Conservation (phyloP, 257 asterid species). For the Petunia secreta region DNA sequence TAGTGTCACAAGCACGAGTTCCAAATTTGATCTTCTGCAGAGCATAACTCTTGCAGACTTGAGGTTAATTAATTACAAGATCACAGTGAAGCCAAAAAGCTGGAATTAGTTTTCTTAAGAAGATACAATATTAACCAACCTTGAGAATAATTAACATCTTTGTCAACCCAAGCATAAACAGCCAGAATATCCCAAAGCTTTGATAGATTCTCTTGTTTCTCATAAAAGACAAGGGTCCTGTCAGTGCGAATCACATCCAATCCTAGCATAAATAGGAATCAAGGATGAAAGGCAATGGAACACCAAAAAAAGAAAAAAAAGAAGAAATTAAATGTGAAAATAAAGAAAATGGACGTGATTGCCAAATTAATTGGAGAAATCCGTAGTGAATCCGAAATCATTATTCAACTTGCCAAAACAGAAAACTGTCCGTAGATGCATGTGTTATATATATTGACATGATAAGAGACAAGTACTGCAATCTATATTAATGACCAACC, state of each 20-base stretch:
- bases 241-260: slow-evolving; percentile 94
- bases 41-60: neutral
- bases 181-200: slow-evolving; percentile 91
- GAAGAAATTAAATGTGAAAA: slow-evolving; percentile 16
- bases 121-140: slow-evolving; percentile 46
- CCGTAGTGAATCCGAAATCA: neutral
- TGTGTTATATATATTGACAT: neutral
- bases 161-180: slow-evolving; percentile 87
- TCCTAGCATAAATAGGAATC: slow-evolving; percentile 48
- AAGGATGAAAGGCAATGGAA: slow-evolving; percentile 22
- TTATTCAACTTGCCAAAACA: neutral
- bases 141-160: slow-evolving; percentile 92
- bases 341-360: neutral
- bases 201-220: slow-evolving; percentile 78
- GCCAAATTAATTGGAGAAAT: neutral
- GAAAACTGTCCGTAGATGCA: neutral
- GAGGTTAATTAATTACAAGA: slow-evolving; percentile 7
- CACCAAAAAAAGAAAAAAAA: neutral
- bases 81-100: slow-evolving; percentile 7
- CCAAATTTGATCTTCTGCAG: neutral
- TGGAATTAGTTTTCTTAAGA: neutral
- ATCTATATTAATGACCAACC: slow-evolving; percentile 52
- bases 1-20: neutral
- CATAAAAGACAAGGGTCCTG: slow-evolving; percentile 74
- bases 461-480: slow-evolving; percentile 6